Evolutionary conservation across 2,329 filamentous ascomycete species (phyloP), one percentile per base, ranked within the genome.

Genomic region (Scedosporium minutisporum): DNA sequence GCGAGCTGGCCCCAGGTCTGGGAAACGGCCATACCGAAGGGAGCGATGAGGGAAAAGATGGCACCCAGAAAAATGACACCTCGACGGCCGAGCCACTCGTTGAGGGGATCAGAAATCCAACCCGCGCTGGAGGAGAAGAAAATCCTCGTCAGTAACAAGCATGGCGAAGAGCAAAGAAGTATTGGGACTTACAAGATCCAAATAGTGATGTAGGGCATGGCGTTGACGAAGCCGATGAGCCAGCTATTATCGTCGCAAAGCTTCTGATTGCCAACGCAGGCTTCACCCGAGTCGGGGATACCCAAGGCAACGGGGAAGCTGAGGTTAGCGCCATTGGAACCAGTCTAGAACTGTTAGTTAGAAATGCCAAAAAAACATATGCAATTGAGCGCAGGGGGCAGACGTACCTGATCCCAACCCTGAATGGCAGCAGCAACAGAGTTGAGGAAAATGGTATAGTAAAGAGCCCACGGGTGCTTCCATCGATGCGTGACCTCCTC

Each of bases 31-130:
- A 80, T 83, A 25, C 86, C 85, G 66, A 89, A 82, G 1, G 84
- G 82, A 1, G 85, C 75, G 10, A 87, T 67, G 1, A 88, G 73
- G 66, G 83, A 87, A 70, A 89, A 86, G 66, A 87, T 74, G 12
- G 82, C 84, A 6, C 81, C 80, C 57, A 87, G 70, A 69, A 88
- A 88, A 64, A 89, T 89, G 57, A 83, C 82, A 10, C 85, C 61
- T 27, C 61, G 82, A 46, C 86, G 84, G 44, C 85, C 86, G 29
- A 85, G 67, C 10, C 73, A 73, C 48, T 82, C 74, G 67, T 89
- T 89, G 12, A 84, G 67, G 1, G 85, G 85, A 62, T 87, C 85
- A 0, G 84, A 85, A 5, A 86, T 73, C 85, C 84, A 87, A 63
- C 81, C 80, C 23, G 82, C 82, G 67, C 78, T 80, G 58, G 21